These are phyloP conservation scores for Penicillium angulare DNA, from an alignment of 495 filamentous ascomycete genomes.

Conservation along the genomic window DNA sequence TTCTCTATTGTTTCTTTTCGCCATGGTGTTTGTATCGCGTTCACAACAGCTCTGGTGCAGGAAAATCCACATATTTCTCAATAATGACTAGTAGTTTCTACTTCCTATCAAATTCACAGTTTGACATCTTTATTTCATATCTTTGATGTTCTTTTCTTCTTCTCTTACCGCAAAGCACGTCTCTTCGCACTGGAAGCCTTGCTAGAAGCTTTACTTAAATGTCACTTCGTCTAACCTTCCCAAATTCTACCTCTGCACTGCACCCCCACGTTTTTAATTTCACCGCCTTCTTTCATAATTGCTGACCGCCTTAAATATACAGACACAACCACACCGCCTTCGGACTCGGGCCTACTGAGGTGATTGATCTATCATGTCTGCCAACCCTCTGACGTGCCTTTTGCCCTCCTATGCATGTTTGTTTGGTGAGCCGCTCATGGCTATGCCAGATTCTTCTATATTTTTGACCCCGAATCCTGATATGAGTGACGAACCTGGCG, in stretches of 20 bases:
- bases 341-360: conserved; percentile 7
- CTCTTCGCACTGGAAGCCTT: not conserved
- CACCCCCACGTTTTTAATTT: not conserved
- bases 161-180: not conserved
- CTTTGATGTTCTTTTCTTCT: not conserved
- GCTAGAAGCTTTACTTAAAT: not conserved
- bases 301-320: conserved; percentile 1
- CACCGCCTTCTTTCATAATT: conserved; percentile 1
- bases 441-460: not conserved
- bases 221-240: not conserved
- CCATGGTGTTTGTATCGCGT: conserved; percentile 25
- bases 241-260: not conserved
- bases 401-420: conserved; percentile 1
- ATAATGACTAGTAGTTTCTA: too few species aligned
- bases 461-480: not conserved
- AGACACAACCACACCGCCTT: conserved; percentile 14
- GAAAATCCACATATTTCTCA: conserved; percentile 5
- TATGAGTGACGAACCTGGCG: conserved; percentile 40
- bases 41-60: conserved; percentile 16
- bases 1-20: conserved; percentile 1
- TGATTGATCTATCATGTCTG: conserved; percentile 9
- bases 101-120: too few species aligned
- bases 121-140: not conserved
- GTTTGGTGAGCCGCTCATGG: not conserved
- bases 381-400: not conserved